Conservation (phyloP, 495 filamentous ascomycete species). For the Podospora australis region DNA sequence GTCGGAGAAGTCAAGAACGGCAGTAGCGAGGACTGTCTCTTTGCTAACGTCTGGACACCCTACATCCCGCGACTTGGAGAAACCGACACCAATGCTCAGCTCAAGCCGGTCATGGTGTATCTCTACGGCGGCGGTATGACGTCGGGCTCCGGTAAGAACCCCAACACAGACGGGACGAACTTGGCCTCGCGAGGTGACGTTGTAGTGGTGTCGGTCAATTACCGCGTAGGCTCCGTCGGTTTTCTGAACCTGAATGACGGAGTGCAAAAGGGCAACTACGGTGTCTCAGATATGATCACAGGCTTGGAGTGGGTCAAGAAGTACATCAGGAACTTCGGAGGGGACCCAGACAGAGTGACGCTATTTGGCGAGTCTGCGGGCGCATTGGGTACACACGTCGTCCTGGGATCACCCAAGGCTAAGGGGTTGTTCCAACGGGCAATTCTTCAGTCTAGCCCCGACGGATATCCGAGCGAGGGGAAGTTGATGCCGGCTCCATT, state of each 20-base stretch:
- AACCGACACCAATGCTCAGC: constrained; percentile 5
- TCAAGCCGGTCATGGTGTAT: constrained; percentile 35
- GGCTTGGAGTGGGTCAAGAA: constrained; percentile 57
- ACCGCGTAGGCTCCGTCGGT: constrained; percentile 22
- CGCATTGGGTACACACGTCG: constrained; percentile 22
- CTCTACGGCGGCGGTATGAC: constrained; percentile 34
- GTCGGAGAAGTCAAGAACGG: constrained; percentile 24
- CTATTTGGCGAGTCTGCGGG: constrained; percentile 54
- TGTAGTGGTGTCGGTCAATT: constrained; percentile 36
- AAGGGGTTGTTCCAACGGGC: constrained; percentile 36
- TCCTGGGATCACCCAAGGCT: constrained; percentile 33
- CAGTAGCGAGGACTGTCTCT: constrained; percentile 34
- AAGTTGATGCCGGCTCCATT: constrained; percentile 14
- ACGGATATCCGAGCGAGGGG: constrained; percentile 24
- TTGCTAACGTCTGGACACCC: constrained; percentile 37
- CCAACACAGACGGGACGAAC: constrained; percentile 37
- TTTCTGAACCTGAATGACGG: constrained; percentile 28
- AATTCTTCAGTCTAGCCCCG: constrained; percentile 35
- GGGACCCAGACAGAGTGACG: constrained; percentile 55
- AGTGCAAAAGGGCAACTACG: constrained; percentile 28
- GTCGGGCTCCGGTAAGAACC: constrained; percentile 29
- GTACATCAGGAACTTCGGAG: constrained; percentile 60
- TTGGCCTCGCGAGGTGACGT: constrained; percentile 41
- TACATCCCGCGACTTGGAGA: constrained; percentile 22
- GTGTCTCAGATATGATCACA: constrained; percentile 22